phyloP scores from a whole-genome alignment of 495 filamentous ascomycete genomes.

The Astrothelium macrocarpum region DNA sequence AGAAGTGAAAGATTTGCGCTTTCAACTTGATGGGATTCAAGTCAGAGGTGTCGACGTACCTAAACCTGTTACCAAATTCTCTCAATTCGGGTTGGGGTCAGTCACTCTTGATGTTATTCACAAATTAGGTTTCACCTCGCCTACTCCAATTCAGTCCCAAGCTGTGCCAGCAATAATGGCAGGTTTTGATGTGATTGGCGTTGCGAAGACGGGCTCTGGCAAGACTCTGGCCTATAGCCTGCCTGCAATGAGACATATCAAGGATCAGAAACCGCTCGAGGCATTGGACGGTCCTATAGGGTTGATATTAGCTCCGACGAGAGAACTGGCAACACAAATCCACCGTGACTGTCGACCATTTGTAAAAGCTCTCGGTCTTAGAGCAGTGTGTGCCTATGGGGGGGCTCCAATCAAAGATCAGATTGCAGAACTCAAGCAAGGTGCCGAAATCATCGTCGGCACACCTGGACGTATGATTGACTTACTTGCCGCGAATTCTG shows the following conservation, averaged over 20 bases:
- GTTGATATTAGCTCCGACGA: slow-evolving; percentile 86
- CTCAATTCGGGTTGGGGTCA: slow-evolving; percentile 80
- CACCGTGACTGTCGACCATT: slow-evolving; percentile 91
- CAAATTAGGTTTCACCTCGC: slow-evolving; percentile 72
- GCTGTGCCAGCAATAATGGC: slow-evolving; percentile 94
- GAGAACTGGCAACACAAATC: slow-evolving; percentile 91
- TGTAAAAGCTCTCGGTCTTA: slow-evolving; percentile 77
- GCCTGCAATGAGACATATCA: slow-evolving; percentile 96
- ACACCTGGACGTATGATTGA: slow-evolving; percentile 98
- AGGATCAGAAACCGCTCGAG: slow-evolving; percentile 78
- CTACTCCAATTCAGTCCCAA: slow-evolving; percentile 90
- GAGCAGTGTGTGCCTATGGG: slow-evolving; percentile 88
- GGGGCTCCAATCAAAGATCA: slow-evolving; percentile 96
- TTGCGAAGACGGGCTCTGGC: slow-evolving; percentile 97
- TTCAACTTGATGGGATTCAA: slow-evolving; percentile 92
- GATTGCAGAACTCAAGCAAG: slow-evolving; percentile 90
- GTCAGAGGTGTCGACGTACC: slow-evolving; percentile 76
- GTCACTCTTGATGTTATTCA: slow-evolving; percentile 84
- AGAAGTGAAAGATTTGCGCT: slow-evolving; percentile 67
- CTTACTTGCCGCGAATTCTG: slow-evolving; percentile 82
- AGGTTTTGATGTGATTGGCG: slow-evolving; percentile 89
- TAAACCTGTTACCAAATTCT: slow-evolving; percentile 92
- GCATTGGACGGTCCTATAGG: slow-evolving; percentile 79
- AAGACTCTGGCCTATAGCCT: slow-evolving; percentile 94
- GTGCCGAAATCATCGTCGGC: slow-evolving; percentile 88